Percentiles rank a stretch among this genome's conserved stretches.
Conservation (phyloP, 129 eudicot species). For the Oenanthe sinensis region DNA sequence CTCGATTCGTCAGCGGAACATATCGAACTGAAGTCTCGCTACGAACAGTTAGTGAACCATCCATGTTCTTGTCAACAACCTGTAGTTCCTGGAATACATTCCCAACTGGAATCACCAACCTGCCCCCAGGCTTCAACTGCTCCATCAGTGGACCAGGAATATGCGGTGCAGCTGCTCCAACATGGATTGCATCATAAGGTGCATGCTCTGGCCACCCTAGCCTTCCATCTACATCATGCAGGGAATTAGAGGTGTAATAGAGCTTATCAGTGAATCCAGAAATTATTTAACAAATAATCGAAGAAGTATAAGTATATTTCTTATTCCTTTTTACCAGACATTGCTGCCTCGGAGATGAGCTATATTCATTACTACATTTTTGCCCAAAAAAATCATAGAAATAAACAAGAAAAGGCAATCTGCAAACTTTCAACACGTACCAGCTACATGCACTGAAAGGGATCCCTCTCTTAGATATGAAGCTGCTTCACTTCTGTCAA, state of each 20-base stretch:
- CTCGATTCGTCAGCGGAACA: constrained; percentile 85
- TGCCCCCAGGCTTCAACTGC: constrained; percentile 94
- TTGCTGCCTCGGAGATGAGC: not conserved
- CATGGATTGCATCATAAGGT: constrained; percentile 95
- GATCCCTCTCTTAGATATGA: constrained; percentile 66
- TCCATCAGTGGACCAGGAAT: constrained; percentile 75
- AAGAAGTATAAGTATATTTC: not conserved
- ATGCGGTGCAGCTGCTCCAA: constrained; percentile 92
- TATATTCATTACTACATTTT: not conserved
- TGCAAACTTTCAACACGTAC: constrained; percentile 30
- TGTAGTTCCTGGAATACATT: constrained; percentile 65
- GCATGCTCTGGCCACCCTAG: constrained; percentile 86
- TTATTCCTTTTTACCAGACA: not conserved
- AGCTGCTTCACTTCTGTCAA: constrained; percentile 73
- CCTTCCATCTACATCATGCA: constrained; percentile 58
- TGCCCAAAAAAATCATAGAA: not conserved
- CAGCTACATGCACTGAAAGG: constrained; percentile 65
- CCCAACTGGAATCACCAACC: constrained; percentile 89
- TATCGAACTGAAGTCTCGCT: constrained; percentile 84
- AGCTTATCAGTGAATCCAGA: not conserved
- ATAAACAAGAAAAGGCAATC: not conserved
- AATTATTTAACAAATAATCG: not conserved
- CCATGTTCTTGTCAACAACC: constrained; percentile 77
- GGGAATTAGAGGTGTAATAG: not conserved
- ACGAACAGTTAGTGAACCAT: constrained; percentile 58